These are phyloP conservation scores for Diaporthe ampelina DNA, from an alignment of 2,329 filamentous ascomycete genomes.

Conservation along the genomic window DNA sequence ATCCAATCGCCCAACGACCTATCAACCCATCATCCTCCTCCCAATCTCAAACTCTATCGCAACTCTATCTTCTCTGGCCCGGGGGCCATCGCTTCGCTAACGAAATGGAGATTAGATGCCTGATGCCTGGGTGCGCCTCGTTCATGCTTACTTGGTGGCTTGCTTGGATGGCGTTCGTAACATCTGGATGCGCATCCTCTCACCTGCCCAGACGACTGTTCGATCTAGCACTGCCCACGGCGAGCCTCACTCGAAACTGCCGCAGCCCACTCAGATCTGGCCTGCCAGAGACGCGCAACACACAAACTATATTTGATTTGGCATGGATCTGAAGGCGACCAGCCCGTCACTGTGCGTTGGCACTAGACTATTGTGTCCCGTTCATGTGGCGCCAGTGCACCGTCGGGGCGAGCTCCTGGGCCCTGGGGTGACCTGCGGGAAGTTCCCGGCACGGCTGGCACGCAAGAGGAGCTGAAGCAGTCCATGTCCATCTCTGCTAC, in stretches of 20 bases:
- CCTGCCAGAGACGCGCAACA: slow-evolving; percentile 42
- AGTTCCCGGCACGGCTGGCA: neutral
- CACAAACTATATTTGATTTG: neutral
- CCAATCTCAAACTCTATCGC: slow-evolving; percentile 34
- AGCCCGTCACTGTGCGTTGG: neutral
- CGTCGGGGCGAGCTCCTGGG: neutral
- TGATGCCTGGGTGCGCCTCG: slow-evolving; percentile 3
- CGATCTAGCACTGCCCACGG: neutral
- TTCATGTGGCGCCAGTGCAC: neutral
- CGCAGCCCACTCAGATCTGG: slow-evolving; percentile 43
- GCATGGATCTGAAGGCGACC: neutral
- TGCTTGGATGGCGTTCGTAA: neutral
- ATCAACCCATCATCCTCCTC: slow-evolving; percentile 20
- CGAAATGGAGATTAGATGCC: neutral
- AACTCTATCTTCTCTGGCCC: slow-evolving; percentile 24
- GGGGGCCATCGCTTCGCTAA: neutral
- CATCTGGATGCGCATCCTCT: neutral
- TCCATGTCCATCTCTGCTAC: neutral
- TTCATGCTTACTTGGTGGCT: slow-evolving; percentile 10
- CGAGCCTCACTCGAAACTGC: slow-evolving; percentile 2
- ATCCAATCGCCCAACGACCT: slow-evolving; percentile 18
- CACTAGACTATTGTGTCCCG: neutral
- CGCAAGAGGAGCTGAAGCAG: slow-evolving; percentile 1
- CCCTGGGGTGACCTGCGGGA: neutral
- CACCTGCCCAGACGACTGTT: slow-evolving; percentile 11